Conservation (phyloP, 257 asterid species). For the Paraleonurus japonicus region DNA sequence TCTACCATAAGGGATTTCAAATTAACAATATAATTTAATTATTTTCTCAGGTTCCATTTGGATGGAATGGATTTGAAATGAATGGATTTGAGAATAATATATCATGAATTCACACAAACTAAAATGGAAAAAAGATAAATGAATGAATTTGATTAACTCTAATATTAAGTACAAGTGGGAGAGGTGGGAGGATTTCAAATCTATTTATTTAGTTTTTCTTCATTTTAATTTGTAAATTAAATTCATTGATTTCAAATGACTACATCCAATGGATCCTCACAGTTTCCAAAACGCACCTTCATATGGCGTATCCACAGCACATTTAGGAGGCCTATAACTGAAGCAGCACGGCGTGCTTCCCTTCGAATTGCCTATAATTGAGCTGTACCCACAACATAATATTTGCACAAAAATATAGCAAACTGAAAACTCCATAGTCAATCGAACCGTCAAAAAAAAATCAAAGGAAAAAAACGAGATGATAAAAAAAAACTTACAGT, state of each 20-base stretch:
- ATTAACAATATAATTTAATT: background rate
- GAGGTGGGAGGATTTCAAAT: no score
- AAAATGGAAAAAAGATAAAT: no score
- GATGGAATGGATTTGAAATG: no score
- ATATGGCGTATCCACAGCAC: constrained; percentile 60
- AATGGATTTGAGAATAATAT: no score
- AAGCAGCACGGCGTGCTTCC: constrained; percentile 23
- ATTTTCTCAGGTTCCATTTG: no score
- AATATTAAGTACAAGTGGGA: no score
- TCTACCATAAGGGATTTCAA: background rate
- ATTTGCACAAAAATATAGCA: background rate
- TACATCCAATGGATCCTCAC: no score
- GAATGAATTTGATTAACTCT: no score
- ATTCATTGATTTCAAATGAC: no score
- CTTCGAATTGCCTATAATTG: constrained; percentile 35
- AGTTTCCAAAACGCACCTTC: constrained; percentile 46
- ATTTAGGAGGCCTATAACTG: constrained; percentile 40
- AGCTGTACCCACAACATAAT: constrained; percentile 31
- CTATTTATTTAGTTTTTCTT: no score
- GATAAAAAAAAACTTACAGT: constrained; percentile 38
- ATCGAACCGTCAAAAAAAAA: background rate
- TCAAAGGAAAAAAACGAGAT: background rate
- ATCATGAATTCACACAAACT: no score
- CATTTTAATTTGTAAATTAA: no score
- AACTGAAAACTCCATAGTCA: background rate